Base-by-base conservation (phyloP, 371 early-diverging fungal species). In the Rhizomucor pusillus region DNA sequence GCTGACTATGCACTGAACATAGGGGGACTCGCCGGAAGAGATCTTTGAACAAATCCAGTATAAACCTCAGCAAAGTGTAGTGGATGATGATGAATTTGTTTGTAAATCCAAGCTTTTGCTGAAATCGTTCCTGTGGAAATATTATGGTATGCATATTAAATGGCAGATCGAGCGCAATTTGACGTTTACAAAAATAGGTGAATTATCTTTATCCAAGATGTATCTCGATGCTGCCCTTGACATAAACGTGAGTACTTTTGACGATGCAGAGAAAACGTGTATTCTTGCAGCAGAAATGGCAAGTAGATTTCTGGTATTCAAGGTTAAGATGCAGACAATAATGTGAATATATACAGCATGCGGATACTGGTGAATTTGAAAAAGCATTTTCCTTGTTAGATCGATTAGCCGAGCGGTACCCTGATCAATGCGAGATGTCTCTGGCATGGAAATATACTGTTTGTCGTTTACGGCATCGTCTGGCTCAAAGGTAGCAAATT, bases 181-280 rank as follows among this genome's bases (percentile, higher is more conserved):
- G 7, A 25, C n/a, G 2, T 47, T 3, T 24, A 6, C 34, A 13
- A 13, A 29, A 5, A 9, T 16, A 67, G 67, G 67, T 11, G 55
- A 58, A 18, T 49, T 39, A 13, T 50, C 50, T 2, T 47, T 66
- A 14, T 59, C 63, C 3, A 45, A 57, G 6, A 49, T 52, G 5
- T 73, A 64, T 22, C 34, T 19, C 5, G 41, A 41, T 19, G 41
- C 41, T 41, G 65, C 69, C 1, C 45, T 59, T 10, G 25, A 52
- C 10, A 48, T 45, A 1, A 35, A 39, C 13, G 47, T 57, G 35
- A 56, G 61, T 1, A 54, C 59, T 10, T 16, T 62, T 0, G 60
- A 66, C 22, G 69, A 69, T 22, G 56, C 61, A 24, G 71, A 71
- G 63, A 62, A 69, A 20, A 52, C 65, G 2, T 49, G 43, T 5